Evolutionary conservation across 2,329 filamentous ascomycete genomes (phyloP).

Genomic region (Nemania sp.): DNA sequence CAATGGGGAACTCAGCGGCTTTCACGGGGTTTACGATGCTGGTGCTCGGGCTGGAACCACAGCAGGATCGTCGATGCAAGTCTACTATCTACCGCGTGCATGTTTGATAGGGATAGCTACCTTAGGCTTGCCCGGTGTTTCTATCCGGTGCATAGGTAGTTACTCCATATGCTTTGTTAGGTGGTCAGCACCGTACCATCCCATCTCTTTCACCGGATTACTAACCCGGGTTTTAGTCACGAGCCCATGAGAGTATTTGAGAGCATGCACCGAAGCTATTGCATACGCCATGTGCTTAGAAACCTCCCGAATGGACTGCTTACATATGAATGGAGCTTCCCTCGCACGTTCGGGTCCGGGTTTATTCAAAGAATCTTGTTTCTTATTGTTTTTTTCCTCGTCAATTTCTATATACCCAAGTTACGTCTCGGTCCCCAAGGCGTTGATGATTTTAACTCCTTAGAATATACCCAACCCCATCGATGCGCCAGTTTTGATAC

Average conservation of each 20-base stretch:
- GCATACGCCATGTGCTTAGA: constrained; percentile 3
- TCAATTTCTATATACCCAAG: neutral
- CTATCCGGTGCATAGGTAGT: neutral
- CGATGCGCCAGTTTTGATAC: neutral
- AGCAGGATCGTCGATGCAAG: constrained; percentile 16
- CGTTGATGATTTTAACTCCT: neutral
- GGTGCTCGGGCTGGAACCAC: constrained; percentile 5
- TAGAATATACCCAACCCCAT: neutral
- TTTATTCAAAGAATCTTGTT: neutral
- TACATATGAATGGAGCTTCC: constrained; percentile 11
- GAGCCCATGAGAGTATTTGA: constrained; percentile 17
- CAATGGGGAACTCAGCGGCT: constrained; percentile 28
- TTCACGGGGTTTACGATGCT: constrained; percentile 28
- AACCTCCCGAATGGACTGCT: constrained; percentile 9
- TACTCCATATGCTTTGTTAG: neutral
- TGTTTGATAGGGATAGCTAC: neutral
- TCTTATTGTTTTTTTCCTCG: neutral
- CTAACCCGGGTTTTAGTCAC: constrained; percentile 20
- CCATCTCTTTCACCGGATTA: constrained; percentile 15
- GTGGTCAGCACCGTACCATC: constrained; percentile 22
- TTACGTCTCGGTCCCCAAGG: neutral
- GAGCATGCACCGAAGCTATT: constrained; percentile 13
- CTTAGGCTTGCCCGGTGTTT: neutral
- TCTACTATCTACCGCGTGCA: constrained; percentile 3
- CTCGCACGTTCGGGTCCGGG: neutral